Evolutionary conservation across 1,284 basidiomycete species (phyloP), one percentile per base, ranked within the genome.

Genomic region (Pseudozyma tsukubaensis): DNA sequence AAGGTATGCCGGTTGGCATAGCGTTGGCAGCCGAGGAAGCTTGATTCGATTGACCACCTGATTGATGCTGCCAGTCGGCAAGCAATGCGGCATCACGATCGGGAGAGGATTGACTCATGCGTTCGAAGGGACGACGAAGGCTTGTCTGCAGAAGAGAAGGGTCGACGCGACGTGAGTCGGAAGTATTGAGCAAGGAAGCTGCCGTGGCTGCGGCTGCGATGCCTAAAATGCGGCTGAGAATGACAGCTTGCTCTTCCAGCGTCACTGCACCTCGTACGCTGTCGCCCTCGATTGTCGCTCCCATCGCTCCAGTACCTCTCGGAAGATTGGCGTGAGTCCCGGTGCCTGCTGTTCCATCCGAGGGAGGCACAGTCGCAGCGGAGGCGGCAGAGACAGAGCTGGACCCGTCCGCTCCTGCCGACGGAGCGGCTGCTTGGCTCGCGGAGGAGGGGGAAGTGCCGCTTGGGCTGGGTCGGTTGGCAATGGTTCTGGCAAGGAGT

Each of bases 171-270:
- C 73, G 64, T 12, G 74, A 53, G 8, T 64, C 61, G 39, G 59
- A 45, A 12, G 64, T 65, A 51, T 69, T 78, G 44, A 83, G 67
- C 47, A 83, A 61, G 13, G 82, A 83, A 2, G 81, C 75, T 24
- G 82, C 82, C 5, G 82, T 83, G 3, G 81, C 82, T 21, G 82
- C 81, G 9, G 82, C 72, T 9, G 82, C 82, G 19, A 83, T 78
- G 36, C 74, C 69, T 7, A 82, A 59, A 19, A 83, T 81, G 11
- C 80, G 72, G 54, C 74, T 76, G 12, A 83, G 70, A 81, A 83
- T 83, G 52, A 76, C 76, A 16, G 80, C 81, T 61, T 83, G 82
- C 50, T 83, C 82, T 42, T 80, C 80, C 0, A 83, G 56, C 24
- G 82, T 80, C 12, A 80, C 82, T 1, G 74, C 79, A 21, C 67